Evolutionary conservation across 768 basidiomycete species (phyloP), one percentile per base, ranked within the genome.

Genomic region (Scleroderma bovista): DNA sequence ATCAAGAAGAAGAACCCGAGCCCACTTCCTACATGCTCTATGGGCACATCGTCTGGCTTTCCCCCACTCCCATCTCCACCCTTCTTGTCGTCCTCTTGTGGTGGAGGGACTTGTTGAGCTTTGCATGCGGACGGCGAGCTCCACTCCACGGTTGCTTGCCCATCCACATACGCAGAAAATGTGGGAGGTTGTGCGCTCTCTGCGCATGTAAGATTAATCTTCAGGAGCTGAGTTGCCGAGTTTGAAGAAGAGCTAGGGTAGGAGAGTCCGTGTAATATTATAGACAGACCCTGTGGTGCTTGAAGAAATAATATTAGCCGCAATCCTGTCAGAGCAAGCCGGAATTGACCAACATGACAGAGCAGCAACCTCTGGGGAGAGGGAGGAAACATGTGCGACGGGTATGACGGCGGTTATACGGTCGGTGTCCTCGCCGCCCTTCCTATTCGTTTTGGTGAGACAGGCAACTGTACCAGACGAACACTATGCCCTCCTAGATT

Each of bases 1-100:
- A 91, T 72, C 26, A 91, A 72, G 74, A 93, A 88, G 72, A 93
- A 93, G 78, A 87, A 92, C 3, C 88, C 86, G n/a, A 94, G 70
- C 20, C 85, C 88, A 65, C 83, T 88, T 3, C 84, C 86, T 22
- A 79, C 75, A 44, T 58, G 69, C 55, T 75, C 68, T 37, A 68
- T 64, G 3, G 72, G 62, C 32, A 64, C 60, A 24, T 62, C 52
- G 53, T 38, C 60, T 46, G 51, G 63, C n/a, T 52, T 51, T 1
- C 48, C 52, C 10, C 46, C 55, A 1, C 46, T 58, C n/a, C 29
- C 60, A 1, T 55, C 50, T 11, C 53, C 52, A 29, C 44, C 48
- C 34, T 55, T 58, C 3, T 61, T 47, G 6, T 62, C 68, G 6
- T 57, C 66, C 34, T 61, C 59, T 34, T 66, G 65, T 46, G 60